Conservation (phyloP, 345 rosid species). For the Aurinia saxatilis region DNA sequence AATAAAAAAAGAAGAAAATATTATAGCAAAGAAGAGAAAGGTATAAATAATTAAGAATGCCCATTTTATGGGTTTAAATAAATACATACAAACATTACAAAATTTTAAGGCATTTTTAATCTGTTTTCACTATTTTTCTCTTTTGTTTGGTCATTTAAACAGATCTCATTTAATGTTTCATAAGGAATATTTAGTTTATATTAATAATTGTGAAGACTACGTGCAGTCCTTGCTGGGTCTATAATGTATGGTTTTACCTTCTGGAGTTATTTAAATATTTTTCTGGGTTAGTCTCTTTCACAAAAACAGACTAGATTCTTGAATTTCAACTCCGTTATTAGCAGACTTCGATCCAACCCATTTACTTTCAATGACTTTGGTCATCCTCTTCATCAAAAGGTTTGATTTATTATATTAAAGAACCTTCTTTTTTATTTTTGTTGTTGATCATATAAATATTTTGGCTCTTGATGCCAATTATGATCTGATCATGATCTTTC, state of each 20-base stretch:
- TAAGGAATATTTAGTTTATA: constrained; percentile 1
- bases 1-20: background rate
- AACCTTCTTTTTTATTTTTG: background rate
- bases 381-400: constrained; percentile 12
- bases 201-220: constrained; percentile 24
- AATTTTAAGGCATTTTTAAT: no score
- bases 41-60: no score
- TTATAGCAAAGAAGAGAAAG: no score
- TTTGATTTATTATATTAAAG: background rate
- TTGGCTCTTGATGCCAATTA: no score
- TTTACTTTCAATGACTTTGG: constrained; percentile 6
- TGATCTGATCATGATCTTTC: background rate
- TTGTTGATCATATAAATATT: background rate
- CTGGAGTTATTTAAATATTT: background rate
- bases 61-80: no score
- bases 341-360: background rate
- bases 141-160: background rate
- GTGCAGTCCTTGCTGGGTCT: constrained; percentile 35
- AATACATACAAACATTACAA: no score
- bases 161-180: constrained; percentile 1
- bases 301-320: background rate
- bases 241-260: background rate
- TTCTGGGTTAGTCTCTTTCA: constrained; percentile 22
- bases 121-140: background rate
- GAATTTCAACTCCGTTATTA: constrained; percentile 8